Conservation (phyloP, 257 asterid species). For the Paulownia fortunei region DNA sequence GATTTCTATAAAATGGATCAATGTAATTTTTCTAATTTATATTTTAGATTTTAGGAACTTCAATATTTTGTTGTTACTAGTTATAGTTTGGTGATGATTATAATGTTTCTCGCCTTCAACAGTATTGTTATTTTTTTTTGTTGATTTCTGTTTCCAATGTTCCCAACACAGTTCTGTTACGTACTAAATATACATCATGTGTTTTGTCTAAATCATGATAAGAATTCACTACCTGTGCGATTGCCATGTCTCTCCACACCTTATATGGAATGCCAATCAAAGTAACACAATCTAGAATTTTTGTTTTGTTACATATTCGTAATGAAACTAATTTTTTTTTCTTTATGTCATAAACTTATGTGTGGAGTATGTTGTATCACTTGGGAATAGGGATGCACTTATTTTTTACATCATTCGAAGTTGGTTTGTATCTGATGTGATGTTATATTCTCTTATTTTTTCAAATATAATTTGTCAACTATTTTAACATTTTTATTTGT, state of each 20-base stretch:
- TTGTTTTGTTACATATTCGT: too few relatives aligned
- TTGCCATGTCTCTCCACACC: background rate
- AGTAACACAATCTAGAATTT: too few relatives aligned
- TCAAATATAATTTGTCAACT: slow-evolving; percentile 12
- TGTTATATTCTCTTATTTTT: background rate
- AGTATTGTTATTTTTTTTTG: too few relatives aligned
- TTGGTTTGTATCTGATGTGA: slow-evolving; percentile 27
- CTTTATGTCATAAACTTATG: background rate
- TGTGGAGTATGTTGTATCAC: background rate
- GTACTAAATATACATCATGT: background rate
- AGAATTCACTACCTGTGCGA: background rate
- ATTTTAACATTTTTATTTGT: slow-evolving; percentile 14
- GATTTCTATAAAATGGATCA: too few relatives aligned
- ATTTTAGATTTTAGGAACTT: background rate
- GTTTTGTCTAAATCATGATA: background rate
- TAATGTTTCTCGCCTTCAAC: too few relatives aligned
- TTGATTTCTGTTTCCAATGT: background rate
- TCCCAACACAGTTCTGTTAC: background rate
- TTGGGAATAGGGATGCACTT: background rate
- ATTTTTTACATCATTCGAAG: background rate
- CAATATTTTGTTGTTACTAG: background rate
- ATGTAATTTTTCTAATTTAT: too few relatives aligned
- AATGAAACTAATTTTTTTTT: background rate
- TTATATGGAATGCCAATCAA: background rate
- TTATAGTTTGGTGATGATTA: too few relatives aligned